Evolutionary conservation across 2,329 filamentous ascomycete genomes (phyloP), one percentile per base, ranked within the genome.

Genomic region (Ascochyta koolunga): DNA sequence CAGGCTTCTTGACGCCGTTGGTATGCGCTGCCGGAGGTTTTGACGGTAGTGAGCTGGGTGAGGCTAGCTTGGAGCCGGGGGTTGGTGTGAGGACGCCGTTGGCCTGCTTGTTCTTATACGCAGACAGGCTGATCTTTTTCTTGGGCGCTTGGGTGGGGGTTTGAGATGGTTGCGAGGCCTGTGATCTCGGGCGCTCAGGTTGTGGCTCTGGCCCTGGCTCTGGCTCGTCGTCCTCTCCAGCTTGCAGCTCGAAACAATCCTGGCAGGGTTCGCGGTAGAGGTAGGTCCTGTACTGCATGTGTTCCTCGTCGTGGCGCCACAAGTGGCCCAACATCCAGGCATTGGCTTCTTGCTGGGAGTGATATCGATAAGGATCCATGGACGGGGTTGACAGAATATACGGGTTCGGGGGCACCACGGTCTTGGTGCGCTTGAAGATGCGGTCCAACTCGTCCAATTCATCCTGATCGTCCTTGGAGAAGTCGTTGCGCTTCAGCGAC

Each of bases 241-340:
- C 78, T 58, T 80, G 74, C 44, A 84, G 70, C 50, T 81, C 68
- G 55, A 77, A 74, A 49, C 70, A 75, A 61, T 83, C 80, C 53
- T 68, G 66, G 54, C 80, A 80, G 29, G 79, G 79, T 65, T 86
- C 82, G 67, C 85, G 83, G 50, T 81, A 82, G 48, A 84, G 73
- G 60, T 84, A 87, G 52, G 83, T 87, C 76, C 85, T 78, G 69
- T 87, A 87, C 66, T 87, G 85, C 46, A 85, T 76, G 62, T 80
- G 77, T 63, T 85, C 80, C 70, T 88, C 85, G 58, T 81, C 75
- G 16, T 71, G 71, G 44, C 75, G 71, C 70, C 86, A 88, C 4
- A 83, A 80, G 2, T 80, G 80, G 50, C 81, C 77, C 54, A 75
- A 48, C 56, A 75, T 76, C 78, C 78, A 81, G 53, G 69, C 68